Base-by-base conservation (phyloP, 1,139 yeast species). In the Debaryomyces nepalensis region DNA sequence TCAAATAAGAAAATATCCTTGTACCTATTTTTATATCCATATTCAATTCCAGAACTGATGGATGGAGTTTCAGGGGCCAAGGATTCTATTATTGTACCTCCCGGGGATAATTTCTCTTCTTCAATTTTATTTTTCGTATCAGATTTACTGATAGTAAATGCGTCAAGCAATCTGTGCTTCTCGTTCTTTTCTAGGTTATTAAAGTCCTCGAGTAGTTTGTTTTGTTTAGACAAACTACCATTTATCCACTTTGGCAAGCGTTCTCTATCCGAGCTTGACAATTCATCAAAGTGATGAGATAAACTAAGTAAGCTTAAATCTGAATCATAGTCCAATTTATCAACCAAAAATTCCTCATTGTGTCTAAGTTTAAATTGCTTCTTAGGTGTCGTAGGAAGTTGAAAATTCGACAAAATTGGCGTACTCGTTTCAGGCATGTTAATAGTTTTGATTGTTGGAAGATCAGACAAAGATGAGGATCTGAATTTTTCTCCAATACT, bases 1-100 rank as follows among this genome's bases (percentile, higher is more conserved):
- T 86, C 93, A 61, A 80, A 88, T n/a, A 95, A 84, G 53, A 87
- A 75, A 38, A 88, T 85, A 58, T 88, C 90, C 48, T 86, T 82
- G 65, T 88, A 88, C 44, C 96, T 64, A 61, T 88, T 88, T 59
- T 87, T 82, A 50, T 74, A 70, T 11, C 95, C 95, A 45, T 76
- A 75, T 59, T 87, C 95, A 41, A 87, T 79, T 2, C 95, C 96
- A 20, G 64, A 52, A 48, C 70, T 66, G 31, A 73, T 65, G 7
- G 54, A 51, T 8, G 68, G 66, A 19, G 57, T 46, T 10, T 26
- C 19, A 11, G 22, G 11, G 10, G 19, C 21, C 20, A 10, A 9
- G 7, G 30, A 8, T 3, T 31, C 37, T 10, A 22, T 31, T 11
- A 35, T 10, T 12, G 36, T 19, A 41, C 52, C 38, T 51, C 61